Evolutionary conservation across 768 basidiomycete genomes (phyloP).

Genomic region (Austroboletus eburneus): DNA sequence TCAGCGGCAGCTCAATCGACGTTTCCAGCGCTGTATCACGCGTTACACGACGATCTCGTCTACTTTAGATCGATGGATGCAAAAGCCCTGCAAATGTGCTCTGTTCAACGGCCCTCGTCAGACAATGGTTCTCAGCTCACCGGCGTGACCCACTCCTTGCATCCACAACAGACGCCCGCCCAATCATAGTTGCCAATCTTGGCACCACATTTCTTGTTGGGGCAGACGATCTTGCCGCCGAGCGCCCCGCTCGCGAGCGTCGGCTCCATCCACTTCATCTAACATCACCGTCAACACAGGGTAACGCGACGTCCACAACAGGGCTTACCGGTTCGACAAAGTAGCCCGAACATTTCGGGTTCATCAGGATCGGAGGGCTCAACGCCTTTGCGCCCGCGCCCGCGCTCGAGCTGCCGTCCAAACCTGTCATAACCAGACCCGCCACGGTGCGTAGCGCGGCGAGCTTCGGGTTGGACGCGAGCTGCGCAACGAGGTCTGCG

Average conservation of each 20-base stretch:
- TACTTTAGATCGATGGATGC: conserved; percentile 64
- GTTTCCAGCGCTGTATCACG: no score
- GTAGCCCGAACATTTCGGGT: conserved; percentile 91
- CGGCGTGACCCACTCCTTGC: conserved; percentile 89
- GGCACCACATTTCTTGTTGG: conserved; percentile 82
- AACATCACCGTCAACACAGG: neutral
- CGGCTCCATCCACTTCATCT: conserved; percentile 97
- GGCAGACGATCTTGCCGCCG: conserved; percentile 87
- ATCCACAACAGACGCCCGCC: conserved; percentile 91
- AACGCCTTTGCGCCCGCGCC: conserved; percentile 7
- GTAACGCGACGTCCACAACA: no score
- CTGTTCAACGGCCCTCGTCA: neutral
- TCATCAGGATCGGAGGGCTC: conserved; percentile 66
- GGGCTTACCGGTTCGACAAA: conserved; percentile 85
- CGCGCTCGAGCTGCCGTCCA: conserved; percentile 15
- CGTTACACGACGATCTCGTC: conserved; percentile 47
- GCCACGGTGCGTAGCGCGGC: conserved; percentile 39
- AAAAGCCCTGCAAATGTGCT: conserved; percentile 40
- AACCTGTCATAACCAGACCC: conserved; percentile 26
- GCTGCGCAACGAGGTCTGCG: conserved; percentile 41
- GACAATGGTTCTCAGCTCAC: conserved; percentile 33
- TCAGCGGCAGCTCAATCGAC: no score
- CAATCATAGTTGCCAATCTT: conserved; percentile 98
- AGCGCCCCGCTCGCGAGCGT: conserved; percentile 71
- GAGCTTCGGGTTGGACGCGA: conserved; percentile 45